phyloP scores from a whole-genome alignment of 371 early-diverging fungal species.

The Syncephalastrum sp. region DNA sequence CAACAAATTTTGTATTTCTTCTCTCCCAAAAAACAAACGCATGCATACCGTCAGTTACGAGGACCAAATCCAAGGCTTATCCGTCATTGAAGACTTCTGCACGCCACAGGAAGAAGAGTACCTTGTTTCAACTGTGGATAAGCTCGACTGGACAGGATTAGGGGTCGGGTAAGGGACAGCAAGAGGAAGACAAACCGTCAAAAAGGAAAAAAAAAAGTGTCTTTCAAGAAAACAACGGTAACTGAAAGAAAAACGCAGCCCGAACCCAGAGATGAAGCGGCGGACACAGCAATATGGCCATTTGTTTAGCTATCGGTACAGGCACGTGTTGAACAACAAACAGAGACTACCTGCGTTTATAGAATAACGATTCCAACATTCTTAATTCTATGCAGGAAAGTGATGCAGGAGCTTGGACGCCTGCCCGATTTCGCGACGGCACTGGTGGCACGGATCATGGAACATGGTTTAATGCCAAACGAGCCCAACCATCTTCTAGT shows the following conservation, averaged over 20 bases:
- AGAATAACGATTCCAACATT: neutral
- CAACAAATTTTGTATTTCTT: slow-evolving; percentile 7
- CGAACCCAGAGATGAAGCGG: slow-evolving; percentile 75
- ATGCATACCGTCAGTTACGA: slow-evolving; percentile 21
- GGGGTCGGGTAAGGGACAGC: slow-evolving; percentile 34
- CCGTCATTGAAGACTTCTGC: slow-evolving; percentile 31
- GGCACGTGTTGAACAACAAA: slow-evolving; percentile 34
- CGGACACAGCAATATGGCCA: slow-evolving; percentile 78
- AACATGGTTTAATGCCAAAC: slow-evolving; percentile 31
- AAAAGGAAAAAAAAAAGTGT: neutral
- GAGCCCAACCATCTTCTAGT: slow-evolving; percentile 64
- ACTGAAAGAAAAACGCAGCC: slow-evolving; percentile 25
- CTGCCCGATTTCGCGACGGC: slow-evolving; percentile 49
- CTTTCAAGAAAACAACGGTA: neutral
- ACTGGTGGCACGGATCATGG: slow-evolving; percentile 47
- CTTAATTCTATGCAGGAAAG: slow-evolving; percentile 36
- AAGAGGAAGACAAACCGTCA: no score
- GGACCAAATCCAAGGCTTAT: slow-evolving; percentile 30
- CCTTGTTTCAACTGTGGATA: slow-evolving; percentile 22
- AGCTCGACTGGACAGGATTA: slow-evolving; percentile 38
- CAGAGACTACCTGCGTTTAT: neutral
- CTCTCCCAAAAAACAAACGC: slow-evolving; percentile 6
- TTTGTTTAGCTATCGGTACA: slow-evolving; percentile 65
- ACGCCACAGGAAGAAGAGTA: slow-evolving; percentile 31
- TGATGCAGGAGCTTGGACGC: slow-evolving; percentile 54